Percentiles rank a stretch among this genome's conserved stretches.
Evolutionary conservation across 768 basidiomycete species (phyloP).

Genomic region (Cubamyces lactineus): DNA sequence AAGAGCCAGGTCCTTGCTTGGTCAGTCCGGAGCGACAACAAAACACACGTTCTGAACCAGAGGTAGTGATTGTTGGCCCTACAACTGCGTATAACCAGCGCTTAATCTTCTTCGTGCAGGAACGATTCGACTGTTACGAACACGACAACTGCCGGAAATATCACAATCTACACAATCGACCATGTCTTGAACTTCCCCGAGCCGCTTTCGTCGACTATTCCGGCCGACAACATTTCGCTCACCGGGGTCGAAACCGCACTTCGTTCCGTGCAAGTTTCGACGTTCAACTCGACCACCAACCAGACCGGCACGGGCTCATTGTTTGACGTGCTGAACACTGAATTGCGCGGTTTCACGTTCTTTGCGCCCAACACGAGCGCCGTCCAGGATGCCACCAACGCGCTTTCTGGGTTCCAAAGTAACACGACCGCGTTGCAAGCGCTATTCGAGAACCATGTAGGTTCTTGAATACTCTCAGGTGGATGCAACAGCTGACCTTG

Average conservation of each 20-base stretch:
- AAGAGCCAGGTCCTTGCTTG: conserved; percentile 59
- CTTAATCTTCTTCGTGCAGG: conserved; percentile 19
- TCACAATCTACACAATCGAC: conserved; percentile 52
- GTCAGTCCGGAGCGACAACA: conserved; percentile 42
- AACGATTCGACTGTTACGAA: conserved; percentile 43
- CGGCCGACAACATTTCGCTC: conserved; percentile 47
- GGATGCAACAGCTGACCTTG: background rate
- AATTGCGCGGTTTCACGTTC: conserved; percentile 59
- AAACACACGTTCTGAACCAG: conserved; percentile 54
- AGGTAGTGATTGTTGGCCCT: conserved; percentile 31
- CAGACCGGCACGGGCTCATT: conserved; percentile 42
- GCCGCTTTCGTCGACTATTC: conserved; percentile 46
- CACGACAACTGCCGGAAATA: conserved; percentile 42
- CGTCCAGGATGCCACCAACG: conserved; percentile 31
- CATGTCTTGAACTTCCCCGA: conserved; percentile 58
- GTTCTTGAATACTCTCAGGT: conserved; percentile 21
- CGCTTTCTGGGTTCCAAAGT: conserved; percentile 37
- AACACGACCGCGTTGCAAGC: conserved; percentile 51
- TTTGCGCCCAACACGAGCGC: conserved; percentile 62
- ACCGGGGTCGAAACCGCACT: conserved; percentile 37
- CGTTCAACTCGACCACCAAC: conserved; percentile 33
- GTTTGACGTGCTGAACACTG: conserved; percentile 38
- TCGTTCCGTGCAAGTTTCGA: conserved; percentile 29
- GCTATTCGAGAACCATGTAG: conserved; percentile 64
- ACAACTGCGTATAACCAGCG: too few relatives aligned